Percentiles rank a stretch among this genome's conserved stretches.
Conservation (phyloP, 306 rosid species). For the Prunus mongolica region DNA sequence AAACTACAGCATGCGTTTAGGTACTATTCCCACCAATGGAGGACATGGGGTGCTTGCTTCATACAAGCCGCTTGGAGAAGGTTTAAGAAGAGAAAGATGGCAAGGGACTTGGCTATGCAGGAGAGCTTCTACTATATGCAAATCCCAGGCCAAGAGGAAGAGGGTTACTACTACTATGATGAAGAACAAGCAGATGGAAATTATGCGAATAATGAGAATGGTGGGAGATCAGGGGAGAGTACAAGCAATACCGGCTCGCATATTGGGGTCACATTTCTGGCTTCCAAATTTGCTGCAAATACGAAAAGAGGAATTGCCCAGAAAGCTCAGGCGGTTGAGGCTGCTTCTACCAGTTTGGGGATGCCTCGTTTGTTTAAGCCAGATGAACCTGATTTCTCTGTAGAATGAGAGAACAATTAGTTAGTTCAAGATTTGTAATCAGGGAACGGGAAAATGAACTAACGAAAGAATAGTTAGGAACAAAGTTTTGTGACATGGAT, state of each 20-base stretch:
- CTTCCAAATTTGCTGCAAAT: constrained; percentile 77
- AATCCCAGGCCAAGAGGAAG: constrained; percentile 10
- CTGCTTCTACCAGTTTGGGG: constrained; percentile 36
- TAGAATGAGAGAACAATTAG: constrained; percentile 33
- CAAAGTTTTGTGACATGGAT: constrained; percentile 16
- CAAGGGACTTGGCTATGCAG: constrained; percentile 45
- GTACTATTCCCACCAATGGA: constrained; percentile 75
- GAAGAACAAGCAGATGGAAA: constrained; percentile 22
- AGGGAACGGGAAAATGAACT: constrained; percentile 10
- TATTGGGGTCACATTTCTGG: constrained; percentile 61
- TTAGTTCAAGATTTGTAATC: constrained; percentile 20
- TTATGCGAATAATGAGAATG: constrained; percentile 18
- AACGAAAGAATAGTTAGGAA: constrained; percentile 30
- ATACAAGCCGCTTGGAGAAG: constrained; percentile 81
- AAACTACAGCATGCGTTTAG: constrained; percentile 63
- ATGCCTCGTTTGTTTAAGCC: constrained; percentile 86
- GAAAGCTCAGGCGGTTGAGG: constrained; percentile 36
- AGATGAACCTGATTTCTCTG: constrained; percentile 78
- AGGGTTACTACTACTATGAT: constrained; percentile 12
- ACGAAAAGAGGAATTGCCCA: constrained; percentile 47
- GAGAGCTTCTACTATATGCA: constrained; percentile 46
- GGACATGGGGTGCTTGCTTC: constrained; percentile 81
- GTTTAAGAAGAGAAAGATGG: constrained; percentile 50
- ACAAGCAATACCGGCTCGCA: constrained; percentile 18
- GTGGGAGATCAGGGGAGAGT: constrained; percentile 19